A percentile compares a stretch with the other conserved stretches of the same genome.
Conservation (phyloP, 208 protist genomes). For the Leptomonas seymouri region DNA sequence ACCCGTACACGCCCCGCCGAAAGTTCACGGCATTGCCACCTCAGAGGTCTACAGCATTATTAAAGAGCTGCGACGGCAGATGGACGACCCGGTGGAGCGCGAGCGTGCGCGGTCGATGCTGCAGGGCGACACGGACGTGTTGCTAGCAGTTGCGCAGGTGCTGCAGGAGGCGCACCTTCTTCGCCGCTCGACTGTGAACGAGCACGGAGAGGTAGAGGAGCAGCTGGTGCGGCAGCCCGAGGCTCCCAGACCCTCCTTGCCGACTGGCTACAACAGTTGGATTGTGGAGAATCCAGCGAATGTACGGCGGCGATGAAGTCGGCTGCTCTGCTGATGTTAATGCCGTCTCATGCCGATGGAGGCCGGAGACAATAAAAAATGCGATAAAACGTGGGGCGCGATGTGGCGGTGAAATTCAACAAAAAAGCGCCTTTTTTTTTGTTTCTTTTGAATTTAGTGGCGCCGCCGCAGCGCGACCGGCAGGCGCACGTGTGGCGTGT, state of each 20-base stretch:
- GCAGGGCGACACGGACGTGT: constrained; percentile 55
- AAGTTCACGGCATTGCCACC: constrained; percentile 55
- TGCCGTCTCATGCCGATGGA: not conserved
- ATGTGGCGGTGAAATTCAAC: no score
- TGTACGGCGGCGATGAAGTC: not conserved
- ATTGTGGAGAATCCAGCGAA: constrained; percentile 32
- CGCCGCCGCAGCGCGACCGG: no score
- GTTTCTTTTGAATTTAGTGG: no score
- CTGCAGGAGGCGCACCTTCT: constrained; percentile 73
- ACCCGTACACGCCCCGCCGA: constrained; percentile 43
- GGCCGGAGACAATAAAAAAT: no score
- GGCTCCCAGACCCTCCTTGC: constrained; percentile 47
- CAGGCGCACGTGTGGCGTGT: no score
- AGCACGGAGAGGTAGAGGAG: constrained; percentile 46
- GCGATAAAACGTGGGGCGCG: no score
- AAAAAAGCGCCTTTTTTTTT: no score
- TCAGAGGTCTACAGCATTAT: constrained; percentile 78
- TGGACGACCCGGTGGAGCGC: constrained; percentile 59
- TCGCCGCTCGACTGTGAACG: constrained; percentile 39
- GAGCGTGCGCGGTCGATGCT: constrained; percentile 63
- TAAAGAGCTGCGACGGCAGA: constrained; percentile 54
- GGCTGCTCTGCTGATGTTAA: not conserved
- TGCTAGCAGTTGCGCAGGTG: constrained; percentile 69
- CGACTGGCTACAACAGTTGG: constrained; percentile 67
- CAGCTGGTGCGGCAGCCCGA: constrained; percentile 54